Evolutionary conservation across 768 basidiomycete species (phyloP).

Genomic region (Lyophyllum atratum): DNA sequence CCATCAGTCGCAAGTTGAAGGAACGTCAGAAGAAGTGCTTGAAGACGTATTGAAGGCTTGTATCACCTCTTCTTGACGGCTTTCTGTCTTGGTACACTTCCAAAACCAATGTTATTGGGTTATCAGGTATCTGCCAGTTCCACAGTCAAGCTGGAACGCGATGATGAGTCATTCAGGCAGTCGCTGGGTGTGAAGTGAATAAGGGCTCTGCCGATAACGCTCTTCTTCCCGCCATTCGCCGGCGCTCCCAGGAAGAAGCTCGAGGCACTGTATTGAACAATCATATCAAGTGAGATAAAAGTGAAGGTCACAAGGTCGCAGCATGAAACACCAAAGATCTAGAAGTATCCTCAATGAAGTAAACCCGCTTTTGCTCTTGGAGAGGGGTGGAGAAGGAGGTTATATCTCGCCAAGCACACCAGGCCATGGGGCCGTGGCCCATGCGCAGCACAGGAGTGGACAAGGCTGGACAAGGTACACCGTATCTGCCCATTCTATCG

Average conservation of each 20-base stretch:
- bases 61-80: neutral
- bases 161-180: neutral
- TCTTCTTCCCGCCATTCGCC: neutral
- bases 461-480: neutral
- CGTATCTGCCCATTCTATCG: neutral
- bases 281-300: constrained; percentile 3
- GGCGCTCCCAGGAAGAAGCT: constrained; percentile 18
- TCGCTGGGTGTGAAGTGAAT: neutral
- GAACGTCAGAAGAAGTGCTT: no score
- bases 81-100: constrained; percentile 7
- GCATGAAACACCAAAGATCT: constrained; percentile 13
- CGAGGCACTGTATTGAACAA: constrained; percentile 15
- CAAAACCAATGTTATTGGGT: neutral
- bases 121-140: constrained; percentile 15
- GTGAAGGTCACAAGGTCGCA: constrained; percentile 14
- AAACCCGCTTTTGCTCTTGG: constrained; percentile 3
- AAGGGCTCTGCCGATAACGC: neutral
- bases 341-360: constrained; percentile 9
- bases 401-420: neutral
- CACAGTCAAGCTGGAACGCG: constrained; percentile 14
- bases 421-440: neutral
- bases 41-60: neutral
- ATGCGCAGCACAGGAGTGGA: neutral
- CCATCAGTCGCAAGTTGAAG: no score
- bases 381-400: constrained; percentile 5